Evolutionary conservation across 345 rosid species (phyloP).

Genomic region (Nasturtium officinale): DNA sequence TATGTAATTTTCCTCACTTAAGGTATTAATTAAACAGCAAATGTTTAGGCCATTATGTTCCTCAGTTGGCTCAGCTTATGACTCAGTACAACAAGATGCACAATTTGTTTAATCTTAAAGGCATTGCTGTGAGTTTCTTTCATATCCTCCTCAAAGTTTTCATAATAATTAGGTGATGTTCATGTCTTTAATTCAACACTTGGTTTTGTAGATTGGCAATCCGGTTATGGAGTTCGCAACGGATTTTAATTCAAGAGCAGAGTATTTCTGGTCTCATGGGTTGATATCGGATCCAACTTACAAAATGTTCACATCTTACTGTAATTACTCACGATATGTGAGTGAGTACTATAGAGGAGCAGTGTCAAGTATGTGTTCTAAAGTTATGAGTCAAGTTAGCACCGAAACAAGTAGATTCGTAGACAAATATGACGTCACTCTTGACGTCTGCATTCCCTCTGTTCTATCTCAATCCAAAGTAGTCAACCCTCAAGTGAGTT

Average conservation of each 20-base stretch:
- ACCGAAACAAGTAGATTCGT: constrained; percentile 83
- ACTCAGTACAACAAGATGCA: constrained; percentile 66
- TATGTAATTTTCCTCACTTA: no score
- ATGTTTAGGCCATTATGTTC: constrained; percentile 70
- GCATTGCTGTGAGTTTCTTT: constrained; percentile 68
- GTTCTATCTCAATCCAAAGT: constrained; percentile 72
- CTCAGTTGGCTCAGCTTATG: constrained; percentile 81
- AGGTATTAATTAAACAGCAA: neutral
- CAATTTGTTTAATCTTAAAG: constrained; percentile 70
- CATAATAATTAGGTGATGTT: neutral
- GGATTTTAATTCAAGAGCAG: constrained; percentile 90
- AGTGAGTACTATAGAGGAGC: constrained; percentile 76
- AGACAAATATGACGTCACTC: constrained; percentile 88
- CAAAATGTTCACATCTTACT: constrained; percentile 73
- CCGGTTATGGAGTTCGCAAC: constrained; percentile 83
- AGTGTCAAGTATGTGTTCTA: constrained; percentile 67
- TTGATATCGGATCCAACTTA: constrained; percentile 83
- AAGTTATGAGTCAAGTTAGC: constrained; percentile 75
- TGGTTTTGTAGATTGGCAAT: constrained; percentile 66
- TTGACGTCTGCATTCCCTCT: constrained; percentile 86
- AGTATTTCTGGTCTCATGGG: constrained; percentile 96
- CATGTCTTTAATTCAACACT: neutral
- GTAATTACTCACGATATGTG: constrained; percentile 82
- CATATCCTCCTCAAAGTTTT: neutral
- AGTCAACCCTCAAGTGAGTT: constrained; percentile 62